Conservation (phyloP, 1,284 basidiomycete species). For the Apiotrichum gracile region DNA sequence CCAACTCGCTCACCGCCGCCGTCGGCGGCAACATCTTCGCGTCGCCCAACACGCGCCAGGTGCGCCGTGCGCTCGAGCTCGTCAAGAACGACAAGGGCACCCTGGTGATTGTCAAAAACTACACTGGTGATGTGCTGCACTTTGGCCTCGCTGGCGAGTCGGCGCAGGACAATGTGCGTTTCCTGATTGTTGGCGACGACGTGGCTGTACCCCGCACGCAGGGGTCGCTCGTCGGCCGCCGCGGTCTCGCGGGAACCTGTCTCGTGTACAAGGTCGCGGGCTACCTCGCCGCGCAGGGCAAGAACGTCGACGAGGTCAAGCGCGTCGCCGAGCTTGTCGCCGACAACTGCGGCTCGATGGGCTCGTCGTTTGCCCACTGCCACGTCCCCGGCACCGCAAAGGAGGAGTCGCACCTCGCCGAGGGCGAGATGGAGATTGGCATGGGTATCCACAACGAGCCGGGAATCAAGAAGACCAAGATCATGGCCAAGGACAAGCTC, state of each 20-base stretch:
- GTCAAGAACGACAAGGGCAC: constrained; percentile 72
- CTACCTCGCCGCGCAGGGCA: constrained; percentile 68
- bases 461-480: constrained; percentile 62
- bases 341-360: constrained; percentile 65
- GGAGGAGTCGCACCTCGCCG: constrained; percentile 2
- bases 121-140: constrained; percentile 82
- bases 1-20: constrained; percentile 74
- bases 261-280: constrained; percentile 90
- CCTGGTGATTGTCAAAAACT: constrained; percentile 76
- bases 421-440: constrained; percentile 74
- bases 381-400: constrained; percentile 49
- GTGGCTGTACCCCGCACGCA: constrained; percentile 68
- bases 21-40: constrained; percentile 84
- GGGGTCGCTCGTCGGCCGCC: constrained; percentile 46
- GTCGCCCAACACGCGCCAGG: constrained; percentile 77
- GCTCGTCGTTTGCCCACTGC: constrained; percentile 85
- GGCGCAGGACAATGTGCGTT: constrained; percentile 63
- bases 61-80: constrained; percentile 69
- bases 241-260: constrained; percentile 78
- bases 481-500: constrained; percentile 62
- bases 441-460: constrained; percentile 84
- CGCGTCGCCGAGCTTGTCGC: constrained; percentile 63
- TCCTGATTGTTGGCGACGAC: constrained; percentile 85
- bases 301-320: constrained; percentile 67
- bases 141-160: constrained; percentile 89